Conservation (phyloP, 106 monocot genomes). For the Dendrobium officinale region DNA sequence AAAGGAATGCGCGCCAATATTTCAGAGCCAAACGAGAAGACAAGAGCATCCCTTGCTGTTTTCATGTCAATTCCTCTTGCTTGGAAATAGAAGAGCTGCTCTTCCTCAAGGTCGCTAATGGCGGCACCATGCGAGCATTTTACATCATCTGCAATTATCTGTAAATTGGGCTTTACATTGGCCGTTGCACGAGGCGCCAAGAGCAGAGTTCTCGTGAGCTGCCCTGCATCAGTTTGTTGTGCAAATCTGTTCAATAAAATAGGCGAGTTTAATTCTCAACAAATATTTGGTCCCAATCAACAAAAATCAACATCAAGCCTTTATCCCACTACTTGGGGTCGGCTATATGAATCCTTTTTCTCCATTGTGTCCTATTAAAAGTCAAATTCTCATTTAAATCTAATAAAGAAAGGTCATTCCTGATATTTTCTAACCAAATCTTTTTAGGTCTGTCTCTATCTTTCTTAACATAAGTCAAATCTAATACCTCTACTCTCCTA, state of each 20-base stretch:
- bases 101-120: slow-evolving; percentile 79
- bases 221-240: slow-evolving; percentile 94
- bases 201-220: slow-evolving; percentile 77
- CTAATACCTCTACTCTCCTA: too few species aligned
- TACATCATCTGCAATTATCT: slow-evolving; percentile 89
- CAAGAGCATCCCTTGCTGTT: slow-evolving; percentile 77
- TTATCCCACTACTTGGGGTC: too few species aligned
- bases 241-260: slow-evolving; percentile 44
- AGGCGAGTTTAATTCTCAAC: neutral
- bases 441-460: too few species aligned
- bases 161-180: slow-evolving; percentile 90
- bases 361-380: too few species aligned
- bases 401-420: too few species aligned
- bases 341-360: too few species aligned
- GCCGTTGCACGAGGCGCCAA: slow-evolving; percentile 71
- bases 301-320: too few species aligned
- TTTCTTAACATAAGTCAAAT: too few species aligned
- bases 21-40: slow-evolving; percentile 80
- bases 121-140: slow-evolving; percentile 95
- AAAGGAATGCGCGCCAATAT: slow-evolving; percentile 56
- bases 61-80: slow-evolving; percentile 60
- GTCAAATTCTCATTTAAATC: too few species aligned
- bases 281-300: neutral
- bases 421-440: too few species aligned
- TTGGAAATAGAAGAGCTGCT: slow-evolving; percentile 84